Conservation (phyloP, 176 grass and related monocot species). For the Canna indica region DNA sequence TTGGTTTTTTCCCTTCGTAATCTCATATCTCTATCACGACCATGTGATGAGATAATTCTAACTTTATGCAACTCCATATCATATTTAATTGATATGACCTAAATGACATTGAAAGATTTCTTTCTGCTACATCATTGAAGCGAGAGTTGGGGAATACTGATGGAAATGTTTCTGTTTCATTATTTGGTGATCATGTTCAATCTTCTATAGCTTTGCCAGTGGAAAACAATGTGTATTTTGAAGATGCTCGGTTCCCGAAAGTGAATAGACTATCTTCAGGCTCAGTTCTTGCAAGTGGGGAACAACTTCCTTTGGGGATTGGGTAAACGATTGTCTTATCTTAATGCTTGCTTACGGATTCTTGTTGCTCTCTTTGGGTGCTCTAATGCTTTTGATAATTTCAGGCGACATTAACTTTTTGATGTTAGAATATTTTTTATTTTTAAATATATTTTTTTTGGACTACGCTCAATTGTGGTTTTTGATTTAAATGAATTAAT, state of each 20-base stretch:
- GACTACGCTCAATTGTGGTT: too few relatives aligned
- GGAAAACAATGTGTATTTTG: constrained; percentile 59
- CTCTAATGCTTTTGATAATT: constrained; percentile 23
- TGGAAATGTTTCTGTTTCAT: constrained; percentile 35
- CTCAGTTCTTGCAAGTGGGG: too few relatives aligned
- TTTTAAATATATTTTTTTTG: too few relatives aligned
- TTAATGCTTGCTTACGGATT: constrained; percentile 15
- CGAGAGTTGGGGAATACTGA: constrained; percentile 27
- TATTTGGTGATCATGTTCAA: constrained; percentile 50
- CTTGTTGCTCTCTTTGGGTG: background rate
- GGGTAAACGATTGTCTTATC: constrained; percentile 29
- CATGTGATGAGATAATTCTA: too few relatives aligned
- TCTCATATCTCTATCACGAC: too few relatives aligned
- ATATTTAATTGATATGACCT: too few relatives aligned
- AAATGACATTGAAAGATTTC: constrained; percentile 44
- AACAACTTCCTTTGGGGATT: constrained; percentile 77
- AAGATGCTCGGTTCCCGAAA: constrained; percentile 34
- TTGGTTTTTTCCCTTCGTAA: too few relatives aligned
- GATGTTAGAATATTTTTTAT: too few relatives aligned
- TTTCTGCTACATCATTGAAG: constrained; percentile 68
- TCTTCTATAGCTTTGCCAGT: constrained; percentile 81
- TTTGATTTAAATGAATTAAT: too few relatives aligned
- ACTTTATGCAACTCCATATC: too few relatives aligned
- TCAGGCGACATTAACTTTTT: constrained; percentile 77
- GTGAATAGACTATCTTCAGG: constrained; percentile 50